These are phyloP conservation scores for Moesziomyces sp. DNA, from an alignment of 1,284 basidiomycete species.

Conservation along the genomic window DNA sequence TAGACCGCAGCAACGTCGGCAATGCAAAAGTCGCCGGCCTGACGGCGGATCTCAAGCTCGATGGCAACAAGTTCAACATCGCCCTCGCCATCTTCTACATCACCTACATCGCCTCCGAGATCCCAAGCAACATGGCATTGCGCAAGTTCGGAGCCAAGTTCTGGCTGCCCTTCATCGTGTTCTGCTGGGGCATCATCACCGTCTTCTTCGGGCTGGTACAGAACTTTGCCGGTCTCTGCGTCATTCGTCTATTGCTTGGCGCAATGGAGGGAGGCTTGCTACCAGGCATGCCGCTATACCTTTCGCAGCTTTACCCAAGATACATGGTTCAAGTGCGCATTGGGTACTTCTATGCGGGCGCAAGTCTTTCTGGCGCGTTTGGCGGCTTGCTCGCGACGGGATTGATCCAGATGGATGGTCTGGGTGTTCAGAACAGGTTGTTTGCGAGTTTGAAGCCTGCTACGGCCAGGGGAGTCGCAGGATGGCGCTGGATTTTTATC, in stretches of 20 bases:
- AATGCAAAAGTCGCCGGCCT: conserved; percentile 55
- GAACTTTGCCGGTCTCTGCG: conserved; percentile 73
- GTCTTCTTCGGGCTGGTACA: conserved; percentile 73
- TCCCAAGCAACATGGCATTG: conserved; percentile 67
- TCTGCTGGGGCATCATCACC: conserved; percentile 74
- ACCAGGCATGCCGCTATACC: conserved; percentile 69
- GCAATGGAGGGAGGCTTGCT: conserved; percentile 66
- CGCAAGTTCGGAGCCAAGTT: conserved; percentile 60
- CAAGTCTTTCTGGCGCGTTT: conserved; percentile 65
- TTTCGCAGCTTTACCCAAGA: conserved; percentile 41
- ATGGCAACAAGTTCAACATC: conserved; percentile 46
- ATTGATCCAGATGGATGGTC: conserved; percentile 74
- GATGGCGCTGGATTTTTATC: conserved; percentile 73
- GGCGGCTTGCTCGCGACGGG: conserved; percentile 70
- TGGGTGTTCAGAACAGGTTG: conserved; percentile 69
- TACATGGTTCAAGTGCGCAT: conserved; percentile 42
- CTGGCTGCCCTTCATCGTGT: conserved; percentile 72
- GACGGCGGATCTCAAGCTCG: conserved; percentile 32
- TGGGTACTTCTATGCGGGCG: conserved; percentile 44
- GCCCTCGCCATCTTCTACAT: conserved; percentile 52
- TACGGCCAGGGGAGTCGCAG: conserved; percentile 50
- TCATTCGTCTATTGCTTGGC: conserved; percentile 72
- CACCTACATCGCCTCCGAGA: conserved; percentile 46
- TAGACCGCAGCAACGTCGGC: conserved; percentile 54
- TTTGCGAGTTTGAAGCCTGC: conserved; percentile 10